Evolutionary conservation across 495 filamentous ascomycete species (phyloP).

Genomic region (Penicillium mononematosum): DNA sequence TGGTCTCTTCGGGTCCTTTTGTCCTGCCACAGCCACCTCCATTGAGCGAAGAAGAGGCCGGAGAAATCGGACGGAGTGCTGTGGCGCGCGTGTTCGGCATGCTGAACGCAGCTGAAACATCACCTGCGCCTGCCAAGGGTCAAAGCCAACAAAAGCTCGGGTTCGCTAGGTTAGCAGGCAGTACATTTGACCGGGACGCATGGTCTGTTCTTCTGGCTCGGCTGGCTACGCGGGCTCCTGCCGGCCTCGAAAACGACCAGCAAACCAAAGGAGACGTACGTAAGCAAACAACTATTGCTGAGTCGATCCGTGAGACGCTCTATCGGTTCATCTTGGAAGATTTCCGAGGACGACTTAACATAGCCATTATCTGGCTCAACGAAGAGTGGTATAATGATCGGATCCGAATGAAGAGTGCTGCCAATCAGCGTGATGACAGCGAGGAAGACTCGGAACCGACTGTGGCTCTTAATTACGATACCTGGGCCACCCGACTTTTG

Average conservation of each 20-base stretch:
- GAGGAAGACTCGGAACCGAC: conserved; percentile 33
- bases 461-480: conserved; percentile 65
- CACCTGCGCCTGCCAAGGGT: conserved; percentile 48
- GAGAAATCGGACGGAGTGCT: conserved; percentile 64
- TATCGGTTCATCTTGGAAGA: conserved; percentile 85
- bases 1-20: conserved; percentile 66
- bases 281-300: conserved; percentile 47
- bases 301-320: conserved; percentile 73
- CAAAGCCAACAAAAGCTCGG: conserved; percentile 51
- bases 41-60: conserved; percentile 64
- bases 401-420: conserved; percentile 51
- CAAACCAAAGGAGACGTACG: conserved; percentile 28
- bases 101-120: conserved; percentile 66
- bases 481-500: conserved; percentile 74
- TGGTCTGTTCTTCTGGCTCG: conserved; percentile 88
- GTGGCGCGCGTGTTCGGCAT: conserved; percentile 75
- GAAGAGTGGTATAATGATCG: conserved; percentile 98
- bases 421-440: conserved; percentile 36
- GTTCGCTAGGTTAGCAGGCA: conserved; percentile 80
- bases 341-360: conserved; percentile 80
- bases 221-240: conserved; percentile 75
- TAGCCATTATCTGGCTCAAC: conserved; percentile 86
- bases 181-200: conserved; percentile 80
- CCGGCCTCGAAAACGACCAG: conserved; percentile 58
- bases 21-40: conserved; percentile 74